These are phyloP conservation scores for Aquanectria penicillioides DNA, from an alignment of 2,329 filamentous ascomycete genomes.

Conservation along the genomic window DNA sequence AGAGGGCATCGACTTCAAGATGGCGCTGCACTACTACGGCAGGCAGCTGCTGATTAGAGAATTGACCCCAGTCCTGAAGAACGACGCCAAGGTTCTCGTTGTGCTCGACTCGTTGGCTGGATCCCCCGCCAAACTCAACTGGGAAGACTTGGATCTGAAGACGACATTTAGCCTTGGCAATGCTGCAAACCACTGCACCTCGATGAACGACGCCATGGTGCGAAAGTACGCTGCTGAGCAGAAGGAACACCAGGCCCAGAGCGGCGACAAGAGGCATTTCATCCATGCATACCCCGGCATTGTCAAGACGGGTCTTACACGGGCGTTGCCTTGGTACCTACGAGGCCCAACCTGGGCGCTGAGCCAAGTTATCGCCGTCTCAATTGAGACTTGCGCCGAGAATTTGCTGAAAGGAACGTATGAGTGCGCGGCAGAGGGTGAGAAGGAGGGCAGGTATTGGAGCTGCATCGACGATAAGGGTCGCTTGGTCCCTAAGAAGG, in stretches of 20 bases:
- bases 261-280: constrained; percentile 43
- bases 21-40: constrained; percentile 58
- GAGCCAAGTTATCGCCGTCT: constrained; percentile 32
- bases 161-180: constrained; percentile 44
- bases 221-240: constrained; percentile 46
- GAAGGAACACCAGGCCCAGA: constrained; percentile 11
- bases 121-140: constrained; percentile 46
- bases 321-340: constrained; percentile 45
- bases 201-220: constrained; percentile 52
- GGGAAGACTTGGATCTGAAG: constrained; percentile 53
- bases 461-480: constrained; percentile 45
- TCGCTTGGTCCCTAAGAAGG: constrained; percentile 36
- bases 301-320: constrained; percentile 47
- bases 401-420: constrained; percentile 38
- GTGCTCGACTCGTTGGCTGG: constrained; percentile 48
- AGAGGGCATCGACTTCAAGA: constrained; percentile 57
- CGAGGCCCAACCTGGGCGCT: constrained; percentile 26
- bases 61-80: constrained; percentile 49
- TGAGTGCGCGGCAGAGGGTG: constrained; percentile 16
- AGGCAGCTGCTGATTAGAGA: constrained; percentile 54
- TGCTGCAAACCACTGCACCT: constrained; percentile 49
- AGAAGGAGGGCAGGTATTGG: constrained; percentile 38
- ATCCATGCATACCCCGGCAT: constrained; percentile 53
- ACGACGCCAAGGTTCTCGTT: constrained; percentile 51
- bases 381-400: constrained; percentile 42